Evolutionary conservation across 257 asterid species (phyloP).

Genomic region (Ballota nigra): DNA sequence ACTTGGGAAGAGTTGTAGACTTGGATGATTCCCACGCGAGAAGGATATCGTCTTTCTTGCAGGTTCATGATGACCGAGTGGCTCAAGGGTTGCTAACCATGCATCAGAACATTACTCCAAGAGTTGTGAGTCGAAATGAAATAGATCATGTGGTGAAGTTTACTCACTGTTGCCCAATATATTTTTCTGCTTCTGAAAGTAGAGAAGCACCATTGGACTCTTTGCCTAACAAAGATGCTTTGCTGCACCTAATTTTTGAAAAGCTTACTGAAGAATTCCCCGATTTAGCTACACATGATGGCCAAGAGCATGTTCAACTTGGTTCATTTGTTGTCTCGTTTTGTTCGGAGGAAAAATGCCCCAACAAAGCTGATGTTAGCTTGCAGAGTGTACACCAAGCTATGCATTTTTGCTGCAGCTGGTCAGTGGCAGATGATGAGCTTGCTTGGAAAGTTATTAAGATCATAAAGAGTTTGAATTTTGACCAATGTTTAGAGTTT

Average conservation of each 20-base stretch:
- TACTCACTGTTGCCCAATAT: constrained; percentile 46
- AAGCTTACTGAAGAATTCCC: constrained; percentile 34
- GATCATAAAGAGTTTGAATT: constrained; percentile 32
- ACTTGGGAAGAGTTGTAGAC: constrained; percentile 20
- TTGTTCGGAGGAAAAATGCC: constrained; percentile 51
- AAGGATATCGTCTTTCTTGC: constrained; percentile 34
- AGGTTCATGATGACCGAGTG: constrained; percentile 60
- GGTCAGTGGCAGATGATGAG: constrained; percentile 55
- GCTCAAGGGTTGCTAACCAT: constrained; percentile 57
- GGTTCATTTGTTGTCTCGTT: constrained; percentile 43
- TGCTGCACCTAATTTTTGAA: constrained; percentile 35
- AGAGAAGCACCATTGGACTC: constrained; percentile 5
- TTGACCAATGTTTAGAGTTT: background rate
- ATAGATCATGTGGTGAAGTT: constrained; percentile 49
- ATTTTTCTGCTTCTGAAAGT: constrained; percentile 8
- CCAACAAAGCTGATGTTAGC: constrained; percentile 31
- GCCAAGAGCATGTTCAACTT: constrained; percentile 38
- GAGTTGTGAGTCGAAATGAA: constrained; percentile 46
- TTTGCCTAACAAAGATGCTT: constrained; percentile 13
- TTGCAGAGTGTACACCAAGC: constrained; percentile 13
- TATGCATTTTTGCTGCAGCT: constrained; percentile 48
- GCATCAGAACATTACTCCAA: constrained; percentile 35
- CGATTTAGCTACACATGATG: constrained; percentile 33
- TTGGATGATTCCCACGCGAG: constrained; percentile 16
- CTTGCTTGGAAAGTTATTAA: constrained; percentile 58